Base-by-base conservation (phyloP, 2,329 filamentous ascomycete genomes). In the Aspergillus glaucus region DNA sequence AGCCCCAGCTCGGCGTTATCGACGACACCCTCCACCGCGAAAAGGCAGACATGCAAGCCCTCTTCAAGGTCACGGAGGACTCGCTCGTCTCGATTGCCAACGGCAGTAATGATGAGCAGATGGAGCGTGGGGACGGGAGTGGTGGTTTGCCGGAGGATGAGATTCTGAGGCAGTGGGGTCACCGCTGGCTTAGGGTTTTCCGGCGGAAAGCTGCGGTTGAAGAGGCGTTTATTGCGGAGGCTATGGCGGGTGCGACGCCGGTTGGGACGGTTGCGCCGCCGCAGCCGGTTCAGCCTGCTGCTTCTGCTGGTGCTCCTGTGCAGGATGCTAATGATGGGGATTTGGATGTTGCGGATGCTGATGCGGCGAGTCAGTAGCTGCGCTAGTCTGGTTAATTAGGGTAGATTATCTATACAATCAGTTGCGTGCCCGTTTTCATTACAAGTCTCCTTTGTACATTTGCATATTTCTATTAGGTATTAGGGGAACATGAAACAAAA, bases 161-260 rank as follows among this genome's bases (percentile, higher is more conserved):
- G 51, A 74, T 91, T 55, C 79, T 95, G 49, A 79, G 80, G 53
- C 78, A 81, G 45, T 97, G 93, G 93, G 91, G 86, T 0, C 80
- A 82, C 63, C 80, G 90, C 43, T 98, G 93, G 93, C 74, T 88
- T 53, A 79, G 88, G 28, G 89, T 93, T 1, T 96, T 95, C 68
- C 76, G 84, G 60, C 79, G 93, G 40, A 86, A 89, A 69, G 81
- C 81, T 12, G 88, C 87, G 2, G 88, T 97, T 12, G 91, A 97
- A 72, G 90, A 96, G 70, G 80, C 86, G 0, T 78, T 81, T 51
- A 78, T 84, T 15, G 73, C 75, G 9, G 81, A 83, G 57, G 74
- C 75, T 15, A 74, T 79, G 45, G 70, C 76, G 3, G 70, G 72
- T 50, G 75, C 78, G 9, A 69, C 65, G 15, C 70, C 71, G 1